Percentiles rank a stretch among this genome's conserved stretches.
These are phyloP conservation scores for Lyophyllum shimeji DNA, from an alignment of 768 basidiomycete species.

Conservation along the genomic window DNA sequence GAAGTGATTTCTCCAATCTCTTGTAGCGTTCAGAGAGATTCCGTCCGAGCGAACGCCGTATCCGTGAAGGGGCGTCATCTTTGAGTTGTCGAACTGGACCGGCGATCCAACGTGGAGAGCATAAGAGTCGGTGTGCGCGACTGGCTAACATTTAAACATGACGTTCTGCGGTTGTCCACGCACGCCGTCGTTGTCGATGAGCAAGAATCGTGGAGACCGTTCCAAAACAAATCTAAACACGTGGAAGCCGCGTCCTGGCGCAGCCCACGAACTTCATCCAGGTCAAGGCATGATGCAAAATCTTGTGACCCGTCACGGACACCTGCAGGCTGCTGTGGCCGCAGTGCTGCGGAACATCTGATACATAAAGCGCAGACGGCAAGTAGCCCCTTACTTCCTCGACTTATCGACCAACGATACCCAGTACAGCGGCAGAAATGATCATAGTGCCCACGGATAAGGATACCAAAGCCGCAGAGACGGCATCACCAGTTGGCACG, in stretches of 20 bases:
- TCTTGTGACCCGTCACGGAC: slow-evolving; percentile 4
- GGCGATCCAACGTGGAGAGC: background rate
- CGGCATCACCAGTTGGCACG: background rate
- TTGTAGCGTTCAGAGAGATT: slow-evolving; percentile 59
- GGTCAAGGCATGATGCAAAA: background rate
- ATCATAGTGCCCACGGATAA: slow-evolving; percentile 10
- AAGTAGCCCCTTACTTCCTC: background rate
- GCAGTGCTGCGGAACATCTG: slow-evolving; percentile 4
- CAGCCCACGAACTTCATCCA: background rate
- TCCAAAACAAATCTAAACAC: background rate
- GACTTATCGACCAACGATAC: background rate
- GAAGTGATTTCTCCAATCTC: slow-evolving; percentile 53
- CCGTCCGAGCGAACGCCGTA: slow-evolving; percentile 44
- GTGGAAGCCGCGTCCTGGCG: background rate
- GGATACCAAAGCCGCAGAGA: slow-evolving; percentile 7
- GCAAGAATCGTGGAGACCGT: background rate
- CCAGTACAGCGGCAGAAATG: slow-evolving; percentile 1
- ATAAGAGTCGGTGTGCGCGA: slow-evolving; percentile 10
- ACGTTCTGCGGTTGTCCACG: slow-evolving; percentile 5
- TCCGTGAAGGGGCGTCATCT: slow-evolving; percentile 15
- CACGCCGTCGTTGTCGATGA: background rate
- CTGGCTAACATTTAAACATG: slow-evolving; percentile 20
- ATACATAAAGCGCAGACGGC: background rate
- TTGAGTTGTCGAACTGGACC: slow-evolving; percentile 2
- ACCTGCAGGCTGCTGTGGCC: background rate